Conservation (phyloP, 768 basidiomycete genomes). For the Hebeloma cylindrosporum region DNA sequence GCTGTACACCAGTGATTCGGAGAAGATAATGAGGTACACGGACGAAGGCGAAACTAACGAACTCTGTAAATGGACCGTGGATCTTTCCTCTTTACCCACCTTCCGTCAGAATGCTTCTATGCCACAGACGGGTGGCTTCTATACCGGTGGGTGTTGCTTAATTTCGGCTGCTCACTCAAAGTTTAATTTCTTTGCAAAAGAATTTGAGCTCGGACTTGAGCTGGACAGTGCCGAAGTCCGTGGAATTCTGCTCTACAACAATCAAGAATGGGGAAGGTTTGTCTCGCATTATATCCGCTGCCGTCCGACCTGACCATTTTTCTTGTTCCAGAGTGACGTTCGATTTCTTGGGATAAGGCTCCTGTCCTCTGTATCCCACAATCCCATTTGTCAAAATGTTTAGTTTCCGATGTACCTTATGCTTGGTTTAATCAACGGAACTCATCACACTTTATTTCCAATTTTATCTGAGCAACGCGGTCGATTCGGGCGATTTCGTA, state of each 20-base stretch:
- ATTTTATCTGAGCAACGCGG: background rate
- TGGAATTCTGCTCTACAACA: constrained; percentile 72
- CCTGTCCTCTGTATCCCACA: background rate
- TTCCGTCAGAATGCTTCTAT: constrained; percentile 71
- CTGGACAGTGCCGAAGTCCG: constrained; percentile 87
- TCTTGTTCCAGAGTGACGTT: constrained; percentile 42
- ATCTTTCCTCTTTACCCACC: constrained; percentile 72
- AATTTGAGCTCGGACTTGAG: constrained; percentile 83
- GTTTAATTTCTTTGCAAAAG: constrained; percentile 33
- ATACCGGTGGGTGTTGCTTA: constrained; percentile 55
- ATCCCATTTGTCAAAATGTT: constrained; percentile 1
- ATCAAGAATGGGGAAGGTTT: constrained; percentile 78
- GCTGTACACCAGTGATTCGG: constrained; percentile 74
- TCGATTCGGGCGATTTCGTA: background rate
- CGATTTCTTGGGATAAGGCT: constrained; percentile 41
- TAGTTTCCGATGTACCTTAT: constrained; percentile 6
- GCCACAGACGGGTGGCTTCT: constrained; percentile 65
- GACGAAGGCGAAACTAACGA: constrained; percentile 80
- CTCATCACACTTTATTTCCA: background rate
- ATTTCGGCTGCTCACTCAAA: constrained; percentile 3
- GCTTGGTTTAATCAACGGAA: constrained; percentile 9
- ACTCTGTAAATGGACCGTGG: constrained; percentile 86
- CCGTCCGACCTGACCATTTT: constrained; percentile 8
- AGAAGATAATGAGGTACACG: constrained; percentile 76
- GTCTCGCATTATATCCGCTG: constrained; percentile 27